phyloP scores from a whole-genome alignment of 148 eudicot genomes.

The Cornus controversa region DNA sequence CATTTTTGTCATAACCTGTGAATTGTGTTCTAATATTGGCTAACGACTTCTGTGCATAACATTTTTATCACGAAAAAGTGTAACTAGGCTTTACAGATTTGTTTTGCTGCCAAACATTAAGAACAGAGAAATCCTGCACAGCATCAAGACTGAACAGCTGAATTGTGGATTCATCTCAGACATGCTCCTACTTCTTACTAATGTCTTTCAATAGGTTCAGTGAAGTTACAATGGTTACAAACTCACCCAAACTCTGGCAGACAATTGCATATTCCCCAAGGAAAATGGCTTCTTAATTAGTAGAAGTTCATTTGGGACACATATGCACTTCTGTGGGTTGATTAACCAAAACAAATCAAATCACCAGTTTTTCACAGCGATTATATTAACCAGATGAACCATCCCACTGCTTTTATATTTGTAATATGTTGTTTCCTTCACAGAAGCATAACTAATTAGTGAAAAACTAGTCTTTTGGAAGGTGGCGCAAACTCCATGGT shows the following conservation, averaged over 20 bases:
- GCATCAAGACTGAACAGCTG: background rate
- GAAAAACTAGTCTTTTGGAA: too few relatives aligned
- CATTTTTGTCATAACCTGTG: too few relatives aligned
- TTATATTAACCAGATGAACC: conserved; percentile 5
- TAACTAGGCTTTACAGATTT: background rate
- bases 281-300: background rate
- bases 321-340: background rate
- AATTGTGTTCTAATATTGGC: background rate
- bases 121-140: background rate
- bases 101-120: background rate
- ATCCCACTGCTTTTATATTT: background rate
- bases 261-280: background rate
- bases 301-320: too few relatives aligned
- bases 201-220: too few relatives aligned
- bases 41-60: background rate
- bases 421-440: too few relatives aligned
- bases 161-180: too few relatives aligned
- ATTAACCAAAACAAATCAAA: background rate
- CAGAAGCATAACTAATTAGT: too few relatives aligned
- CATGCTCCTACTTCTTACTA: background rate
- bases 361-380: background rate
- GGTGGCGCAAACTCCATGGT: background rate
- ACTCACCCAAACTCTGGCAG: background rate
- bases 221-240: too few relatives aligned
- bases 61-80: background rate